Conservation (phyloP, 139 green algal species). For the Limnomonas spitsbergensis region DNA sequence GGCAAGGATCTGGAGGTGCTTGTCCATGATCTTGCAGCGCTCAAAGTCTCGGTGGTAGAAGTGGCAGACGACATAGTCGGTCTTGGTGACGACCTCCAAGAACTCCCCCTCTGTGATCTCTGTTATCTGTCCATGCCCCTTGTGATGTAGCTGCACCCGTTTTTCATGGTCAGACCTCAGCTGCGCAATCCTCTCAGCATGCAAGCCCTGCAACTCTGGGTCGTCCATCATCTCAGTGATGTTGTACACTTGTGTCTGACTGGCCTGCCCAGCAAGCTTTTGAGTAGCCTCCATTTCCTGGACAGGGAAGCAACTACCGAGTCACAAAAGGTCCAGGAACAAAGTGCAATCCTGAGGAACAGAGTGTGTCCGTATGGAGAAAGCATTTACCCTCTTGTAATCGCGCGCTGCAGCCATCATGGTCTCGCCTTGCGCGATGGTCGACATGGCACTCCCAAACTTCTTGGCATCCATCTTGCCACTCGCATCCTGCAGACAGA, state of each 20-base stretch:
- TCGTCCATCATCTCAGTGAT: conserved; percentile 81
- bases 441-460: conserved; percentile 71
- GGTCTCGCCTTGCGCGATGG: conserved; percentile 74
- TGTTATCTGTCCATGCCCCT: conserved; percentile 77
- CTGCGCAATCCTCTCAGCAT: conserved; percentile 66
- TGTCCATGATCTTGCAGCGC: conserved; percentile 94
- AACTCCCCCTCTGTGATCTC: conserved; percentile 88
- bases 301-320: background rate
- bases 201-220: conserved; percentile 60
- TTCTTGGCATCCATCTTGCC: conserved; percentile 40
- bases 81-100: conserved; percentile 83
- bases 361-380: background rate
- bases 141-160: conserved; percentile 61
- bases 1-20: conserved; percentile 75
- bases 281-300: conserved; percentile 46
- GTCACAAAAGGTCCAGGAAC: background rate
- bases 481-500: background rate
- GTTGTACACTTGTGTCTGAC: conserved; percentile 42
- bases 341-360: too few relatives aligned
- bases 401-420: conserved; percentile 80
- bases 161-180: conserved; percentile 82
- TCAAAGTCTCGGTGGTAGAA: conserved; percentile 97
- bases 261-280: conserved; percentile 20
- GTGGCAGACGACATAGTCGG: conserved; percentile 76
- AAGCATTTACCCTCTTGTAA: conserved; percentile 68